These are phyloP conservation scores for Cylindrotheca closterium DNA, from an alignment of 108 stramenopile genomes.

Conservation along the genomic window DNA sequence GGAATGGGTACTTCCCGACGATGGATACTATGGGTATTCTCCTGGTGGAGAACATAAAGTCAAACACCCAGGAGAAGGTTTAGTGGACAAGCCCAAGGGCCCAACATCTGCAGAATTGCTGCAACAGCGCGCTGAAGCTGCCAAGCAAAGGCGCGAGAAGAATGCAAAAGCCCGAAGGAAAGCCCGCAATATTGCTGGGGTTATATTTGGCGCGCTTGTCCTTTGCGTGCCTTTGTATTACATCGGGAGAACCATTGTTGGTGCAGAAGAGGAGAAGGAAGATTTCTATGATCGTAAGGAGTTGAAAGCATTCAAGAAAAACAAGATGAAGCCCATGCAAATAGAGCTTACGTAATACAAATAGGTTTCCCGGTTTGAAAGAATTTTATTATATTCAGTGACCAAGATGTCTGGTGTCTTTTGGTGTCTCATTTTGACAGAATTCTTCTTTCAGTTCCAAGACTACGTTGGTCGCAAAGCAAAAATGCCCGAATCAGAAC, in stretches of 20 bases:
- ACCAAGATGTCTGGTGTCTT: no score
- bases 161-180: conserved; percentile 10
- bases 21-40: conserved; percentile 28
- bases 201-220: background rate
- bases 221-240: conserved; percentile 20
- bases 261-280: conserved; percentile 6
- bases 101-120: conserved; percentile 1
- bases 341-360: conserved; percentile 14
- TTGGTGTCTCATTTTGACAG: no score
- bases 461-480: no score
- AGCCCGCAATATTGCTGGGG: conserved; percentile 10
- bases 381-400: no score
- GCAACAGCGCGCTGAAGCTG: conserved; percentile 2
- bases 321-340: conserved; percentile 6
- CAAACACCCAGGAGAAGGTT: conserved; percentile 7
- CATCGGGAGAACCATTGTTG: conserved; percentile 9
- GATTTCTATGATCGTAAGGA: conserved; percentile 31
- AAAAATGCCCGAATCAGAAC: no score
- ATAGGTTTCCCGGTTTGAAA: no score
- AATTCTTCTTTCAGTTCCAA: no score
- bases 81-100: conserved; percentile 6
- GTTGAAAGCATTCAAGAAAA: conserved; percentile 5
- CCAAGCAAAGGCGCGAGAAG: conserved; percentile 5
- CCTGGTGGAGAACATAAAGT: conserved; percentile 15
- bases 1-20: conserved; percentile 10